These are phyloP conservation scores for Ulmus americana DNA, from an alignment of 331 rosid species.

Conservation along the genomic window DNA sequence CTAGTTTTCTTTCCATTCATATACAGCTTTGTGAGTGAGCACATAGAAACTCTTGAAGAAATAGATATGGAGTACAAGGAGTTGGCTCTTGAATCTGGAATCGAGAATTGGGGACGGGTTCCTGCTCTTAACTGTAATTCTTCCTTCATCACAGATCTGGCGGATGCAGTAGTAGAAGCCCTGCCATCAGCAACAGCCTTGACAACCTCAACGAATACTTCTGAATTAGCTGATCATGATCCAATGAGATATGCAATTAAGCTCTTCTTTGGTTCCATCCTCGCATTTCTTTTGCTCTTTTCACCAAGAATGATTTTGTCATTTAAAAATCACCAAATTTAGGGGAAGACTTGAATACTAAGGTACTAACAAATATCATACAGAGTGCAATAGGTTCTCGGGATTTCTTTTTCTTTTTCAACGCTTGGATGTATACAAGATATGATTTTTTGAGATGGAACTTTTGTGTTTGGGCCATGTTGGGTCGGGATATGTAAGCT, in stretches of 20 bases:
- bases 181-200: conserved; percentile 72
- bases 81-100: conserved; percentile 91
- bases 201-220: conserved; percentile 34
- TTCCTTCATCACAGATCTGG: conserved; percentile 77
- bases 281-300: conserved; percentile 60
- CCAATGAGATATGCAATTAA: conserved; percentile 47
- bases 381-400: background rate
- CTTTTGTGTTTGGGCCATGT: conserved; percentile 4
- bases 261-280: conserved; percentile 70
- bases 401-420: too few species aligned
- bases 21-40: conserved; percentile 93
- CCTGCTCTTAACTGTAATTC: conserved; percentile 94
- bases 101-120: conserved; percentile 93
- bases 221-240: conserved; percentile 46
- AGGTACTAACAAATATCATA: background rate
- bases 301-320: conserved; percentile 68
- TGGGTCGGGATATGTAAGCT: background rate
- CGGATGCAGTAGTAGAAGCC: conserved; percentile 91
- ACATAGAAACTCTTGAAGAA: conserved; percentile 96
- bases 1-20: conserved; percentile 2
- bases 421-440: too few species aligned
- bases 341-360: conserved; percentile 4
- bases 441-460: background rate
- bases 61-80: conserved; percentile 93
- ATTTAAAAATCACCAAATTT: conserved; percentile 47